These are phyloP conservation scores for Lasiosphaeria hispida DNA, from an alignment of 495 filamentous ascomycete genomes.

Conservation along the genomic window DNA sequence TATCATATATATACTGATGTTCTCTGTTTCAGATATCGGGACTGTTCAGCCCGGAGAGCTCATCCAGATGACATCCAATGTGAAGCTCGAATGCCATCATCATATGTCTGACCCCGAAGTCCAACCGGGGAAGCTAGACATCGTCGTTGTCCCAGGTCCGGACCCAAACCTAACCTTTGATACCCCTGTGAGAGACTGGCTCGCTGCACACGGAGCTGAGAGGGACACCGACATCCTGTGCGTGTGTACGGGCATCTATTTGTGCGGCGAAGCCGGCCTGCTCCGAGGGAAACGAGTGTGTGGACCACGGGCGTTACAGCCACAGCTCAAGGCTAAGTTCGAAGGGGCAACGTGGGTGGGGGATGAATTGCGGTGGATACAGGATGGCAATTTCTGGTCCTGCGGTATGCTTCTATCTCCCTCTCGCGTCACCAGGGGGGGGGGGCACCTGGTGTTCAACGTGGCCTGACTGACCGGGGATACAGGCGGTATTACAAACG, in stretches of 20 bases:
- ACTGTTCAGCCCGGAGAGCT: constrained; percentile 26
- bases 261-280: constrained; percentile 51
- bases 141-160: constrained; percentile 53
- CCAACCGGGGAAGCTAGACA: constrained; percentile 49
- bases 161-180: constrained; percentile 39
- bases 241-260: constrained; percentile 53
- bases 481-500: constrained; percentile 60
- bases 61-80: constrained; percentile 36
- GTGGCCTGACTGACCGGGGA: neutral
- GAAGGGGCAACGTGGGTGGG: constrained; percentile 48
- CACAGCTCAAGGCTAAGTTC: constrained; percentile 41
- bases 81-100: constrained; percentile 38
- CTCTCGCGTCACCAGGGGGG: neutral
- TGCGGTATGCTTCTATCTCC: constrained; percentile 48
- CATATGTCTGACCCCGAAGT: constrained; percentile 43
- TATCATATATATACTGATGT: neutral
- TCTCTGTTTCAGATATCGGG: constrained; percentile 34
- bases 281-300: constrained; percentile 47
- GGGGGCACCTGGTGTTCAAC: too few relatives aligned
- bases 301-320: constrained; percentile 52
- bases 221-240: constrained; percentile 46
- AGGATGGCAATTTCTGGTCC: constrained; percentile 61
- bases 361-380: constrained; percentile 46
- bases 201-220: constrained; percentile 39
- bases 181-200: constrained; percentile 42